Percentiles rank a stretch among this genome's conserved stretches.
Conservation (phyloP, 257 asterid genomes). For the Lithospermum erythrorhizon region DNA sequence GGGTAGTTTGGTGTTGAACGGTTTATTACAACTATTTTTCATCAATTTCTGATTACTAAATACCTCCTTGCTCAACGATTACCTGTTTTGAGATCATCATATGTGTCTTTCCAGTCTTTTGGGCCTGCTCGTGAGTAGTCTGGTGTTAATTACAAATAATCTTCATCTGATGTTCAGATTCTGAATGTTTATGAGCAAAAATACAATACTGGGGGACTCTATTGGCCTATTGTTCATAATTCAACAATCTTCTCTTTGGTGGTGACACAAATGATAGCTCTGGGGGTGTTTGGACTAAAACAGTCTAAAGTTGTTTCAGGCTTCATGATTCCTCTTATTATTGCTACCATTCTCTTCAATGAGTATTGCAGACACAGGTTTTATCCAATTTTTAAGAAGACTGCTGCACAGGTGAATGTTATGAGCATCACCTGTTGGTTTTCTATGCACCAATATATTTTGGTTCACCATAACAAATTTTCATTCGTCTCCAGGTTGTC, state of each 20-base stretch:
- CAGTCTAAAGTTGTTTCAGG: conserved; percentile 21
- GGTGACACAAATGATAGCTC: conserved; percentile 28
- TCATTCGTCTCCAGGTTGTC: conserved; percentile 29
- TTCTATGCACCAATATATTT: too few species aligned
- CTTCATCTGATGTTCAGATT: conserved; percentile 18
- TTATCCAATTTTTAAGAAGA: conserved; percentile 18
- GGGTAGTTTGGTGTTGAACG: neutral
- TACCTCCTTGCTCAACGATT: neutral
- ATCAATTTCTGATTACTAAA: neutral
- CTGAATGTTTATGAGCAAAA: conserved; percentile 27
- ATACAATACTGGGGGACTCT: conserved; percentile 32
- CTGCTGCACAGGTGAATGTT: conserved; percentile 26
- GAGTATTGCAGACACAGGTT: conserved; percentile 34
- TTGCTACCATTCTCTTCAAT: conserved; percentile 27
- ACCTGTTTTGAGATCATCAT: neutral
- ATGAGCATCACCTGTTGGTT: too few species aligned
- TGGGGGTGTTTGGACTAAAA: conserved; percentile 29
- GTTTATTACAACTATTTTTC: neutral
- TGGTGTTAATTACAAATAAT: neutral
- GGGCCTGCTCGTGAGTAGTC: neutral
- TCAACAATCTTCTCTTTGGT: conserved; percentile 30
- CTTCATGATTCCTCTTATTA: conserved; percentile 21
- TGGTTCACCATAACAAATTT: neutral
- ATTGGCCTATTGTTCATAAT: conserved; percentile 36
- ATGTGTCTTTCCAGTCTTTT: neutral